A percentile compares a stretch with the other conserved stretches of the same genome.
Evolutionary conservation across 345 rosid genomes (phyloP).

Genomic region (Garcia nutans): DNA sequence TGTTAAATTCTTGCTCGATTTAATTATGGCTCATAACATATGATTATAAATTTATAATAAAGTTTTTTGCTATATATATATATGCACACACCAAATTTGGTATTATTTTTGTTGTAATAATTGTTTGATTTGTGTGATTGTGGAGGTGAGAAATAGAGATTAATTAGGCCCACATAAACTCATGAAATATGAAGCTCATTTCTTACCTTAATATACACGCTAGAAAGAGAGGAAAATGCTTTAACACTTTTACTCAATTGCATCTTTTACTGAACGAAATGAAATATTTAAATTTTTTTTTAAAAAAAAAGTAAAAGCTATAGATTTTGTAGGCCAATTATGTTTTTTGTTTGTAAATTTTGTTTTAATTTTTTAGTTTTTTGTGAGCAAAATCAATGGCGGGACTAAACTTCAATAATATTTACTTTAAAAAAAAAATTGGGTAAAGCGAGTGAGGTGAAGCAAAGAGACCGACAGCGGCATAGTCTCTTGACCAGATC

Average conservation of each 20-base stretch:
- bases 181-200: slow-evolving; percentile 14
- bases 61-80: no score
- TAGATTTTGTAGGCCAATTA: slow-evolving; percentile 31
- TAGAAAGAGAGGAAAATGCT: neutral
- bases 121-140: no score
- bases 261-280: slow-evolving; percentile 10
- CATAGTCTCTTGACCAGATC: slow-evolving; percentile 5
- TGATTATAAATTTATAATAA: no score
- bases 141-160: slow-evolving; percentile 1
- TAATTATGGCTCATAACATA: no score
- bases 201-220: slow-evolving; percentile 25
- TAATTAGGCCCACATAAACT: slow-evolving; percentile 27
- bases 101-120: no score
- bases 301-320: slow-evolving; percentile 10
- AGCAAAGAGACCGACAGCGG: neutral
- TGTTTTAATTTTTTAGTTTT: neutral
- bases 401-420: neutral
- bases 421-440: slow-evolving; percentile 10
- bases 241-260: slow-evolving; percentile 19
- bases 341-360: no score
- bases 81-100: no score
- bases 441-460: slow-evolving; percentile 16
- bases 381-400: slow-evolving; percentile 19
- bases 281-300: neutral
- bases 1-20: no score